These are phyloP conservation scores for Adenanthera pavonina DNA, from an alignment of 306 rosid species.

Conservation along the genomic window DNA sequence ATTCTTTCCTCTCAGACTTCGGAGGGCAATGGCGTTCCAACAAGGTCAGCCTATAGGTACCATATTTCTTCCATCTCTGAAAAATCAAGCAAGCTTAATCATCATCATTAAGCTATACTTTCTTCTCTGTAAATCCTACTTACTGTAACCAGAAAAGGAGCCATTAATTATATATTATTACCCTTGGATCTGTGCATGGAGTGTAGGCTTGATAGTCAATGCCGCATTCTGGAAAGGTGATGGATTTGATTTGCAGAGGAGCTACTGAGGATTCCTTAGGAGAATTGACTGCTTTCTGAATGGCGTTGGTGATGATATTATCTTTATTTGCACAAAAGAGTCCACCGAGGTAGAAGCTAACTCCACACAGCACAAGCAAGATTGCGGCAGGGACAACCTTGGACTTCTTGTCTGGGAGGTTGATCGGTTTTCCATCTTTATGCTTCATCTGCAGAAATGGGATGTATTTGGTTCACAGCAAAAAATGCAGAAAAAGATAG, in stretches of 20 bases:
- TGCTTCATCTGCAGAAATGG: conserved; percentile 77
- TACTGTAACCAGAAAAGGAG: conserved; percentile 1
- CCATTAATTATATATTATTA: conserved; percentile 14
- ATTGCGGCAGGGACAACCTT: conserved; percentile 57
- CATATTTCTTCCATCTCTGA: conserved; percentile 94
- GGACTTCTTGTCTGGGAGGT: conserved; percentile 57
- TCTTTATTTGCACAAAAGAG: conserved; percentile 62
- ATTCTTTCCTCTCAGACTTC: conserved; percentile 77
- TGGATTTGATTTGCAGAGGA: conserved; percentile 60
- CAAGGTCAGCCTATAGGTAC: conserved; percentile 76
- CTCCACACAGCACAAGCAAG: conserved; percentile 66
- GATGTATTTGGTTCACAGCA: neutral
- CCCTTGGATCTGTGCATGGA: conserved; percentile 99
- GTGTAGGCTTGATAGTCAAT: conserved; percentile 84
- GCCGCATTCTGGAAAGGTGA: conserved; percentile 70
- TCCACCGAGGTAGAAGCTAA: conserved; percentile 92
- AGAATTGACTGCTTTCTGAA: conserved; percentile 48
- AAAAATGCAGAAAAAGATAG: neutral
- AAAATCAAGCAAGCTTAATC: conserved; percentile 36
- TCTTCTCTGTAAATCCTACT: conserved; percentile 8
- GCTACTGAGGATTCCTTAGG: conserved; percentile 50
- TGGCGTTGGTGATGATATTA: conserved; percentile 33
- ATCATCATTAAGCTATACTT: neutral
- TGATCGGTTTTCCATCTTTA: conserved; percentile 84
- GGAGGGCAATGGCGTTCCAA: conserved; percentile 99